Evolutionary conservation across 257 asterid genomes (phyloP), one percentile per base, ranked within the genome.

Genomic region (Solanum peruvianum): DNA sequence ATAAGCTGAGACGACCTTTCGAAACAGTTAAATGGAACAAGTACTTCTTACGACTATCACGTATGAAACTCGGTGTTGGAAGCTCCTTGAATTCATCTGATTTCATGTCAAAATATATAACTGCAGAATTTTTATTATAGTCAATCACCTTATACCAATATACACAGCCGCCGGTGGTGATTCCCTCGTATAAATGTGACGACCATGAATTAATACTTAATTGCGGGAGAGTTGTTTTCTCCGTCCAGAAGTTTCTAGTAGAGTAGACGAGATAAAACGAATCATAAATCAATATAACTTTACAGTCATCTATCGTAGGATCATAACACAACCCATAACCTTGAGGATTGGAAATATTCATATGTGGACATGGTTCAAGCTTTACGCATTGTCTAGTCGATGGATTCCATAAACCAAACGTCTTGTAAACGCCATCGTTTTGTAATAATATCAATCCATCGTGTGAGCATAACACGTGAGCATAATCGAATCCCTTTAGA

Each of bases 51-150:
- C 25, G 0, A 56, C 11, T 20, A 56, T 56, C 64, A 20, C 64
- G 11, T 20, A 56, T 20, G 64, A 20, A 56, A 11, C 1, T 27
- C 1, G 21, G 21, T 0, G 20, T 13, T 67, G 21, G 5, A 67
- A 67, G 37, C 37, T 67, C 37, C 21, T 67, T 67, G 0, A 67
- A 6, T 67, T 67, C 73, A 27, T 67, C 5, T 6, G 73, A 67
- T 10, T 67, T 27, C 37, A 67, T 12, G 21, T 67, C 39, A 67
- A 67, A 67, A 67, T 1, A 67, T 27, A 27, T n/a, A 11, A 64
- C 25, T 1, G 33, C 0, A 11, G 33, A n/a, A 64, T 56, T 56
- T 56, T 2, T 56, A 1, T 20, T 2, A 56, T 0, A 10, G 1
- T 0, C 64, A 10, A 9, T 0, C 60, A 52, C 60, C 23, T 52